Evolutionary conservation across 2,329 filamentous ascomycete species (phyloP).

Genomic region (Apiospora arundinis): DNA sequence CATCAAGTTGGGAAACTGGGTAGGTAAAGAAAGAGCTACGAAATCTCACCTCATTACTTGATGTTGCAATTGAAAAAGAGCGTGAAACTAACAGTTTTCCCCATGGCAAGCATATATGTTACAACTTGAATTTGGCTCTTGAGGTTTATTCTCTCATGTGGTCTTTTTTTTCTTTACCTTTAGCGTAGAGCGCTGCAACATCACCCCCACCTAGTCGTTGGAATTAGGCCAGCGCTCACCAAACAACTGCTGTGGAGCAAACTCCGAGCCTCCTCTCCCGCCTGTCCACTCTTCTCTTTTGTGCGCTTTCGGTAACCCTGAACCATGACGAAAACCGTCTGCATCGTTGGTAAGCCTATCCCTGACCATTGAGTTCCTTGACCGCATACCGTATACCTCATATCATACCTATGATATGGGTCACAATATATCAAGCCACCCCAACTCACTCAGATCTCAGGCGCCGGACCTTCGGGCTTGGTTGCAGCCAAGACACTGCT

Average conservation of each 20-base stretch:
- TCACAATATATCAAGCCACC: neutral
- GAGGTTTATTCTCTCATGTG: neutral
- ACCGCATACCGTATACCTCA: neutral
- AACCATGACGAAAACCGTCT: constrained; percentile 54
- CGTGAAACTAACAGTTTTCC: neutral
- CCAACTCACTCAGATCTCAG: constrained; percentile 45
- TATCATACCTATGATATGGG: neutral
- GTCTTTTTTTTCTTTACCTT: neutral
- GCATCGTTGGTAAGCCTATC: constrained; percentile 53
- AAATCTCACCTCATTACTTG: neutral
- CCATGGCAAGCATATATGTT: neutral
- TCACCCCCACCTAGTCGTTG: neutral
- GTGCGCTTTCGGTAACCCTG: constrained; percentile 18
- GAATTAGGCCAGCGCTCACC: neutral
- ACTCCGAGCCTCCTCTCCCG: constrained; percentile 20
- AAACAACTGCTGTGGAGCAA: neutral
- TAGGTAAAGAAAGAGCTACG: neutral
- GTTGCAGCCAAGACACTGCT: constrained; percentile 77
- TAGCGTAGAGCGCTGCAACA: neutral
- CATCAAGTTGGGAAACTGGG: neutral
- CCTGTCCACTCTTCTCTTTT: constrained; percentile 18
- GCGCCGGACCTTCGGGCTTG: constrained; percentile 72
- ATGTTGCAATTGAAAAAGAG: neutral
- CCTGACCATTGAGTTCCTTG: neutral
- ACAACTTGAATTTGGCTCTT: too few relatives aligned